phyloP scores from a whole-genome alignment of 257 asterid genomes.

The Solanum pinnatisectum region DNA sequence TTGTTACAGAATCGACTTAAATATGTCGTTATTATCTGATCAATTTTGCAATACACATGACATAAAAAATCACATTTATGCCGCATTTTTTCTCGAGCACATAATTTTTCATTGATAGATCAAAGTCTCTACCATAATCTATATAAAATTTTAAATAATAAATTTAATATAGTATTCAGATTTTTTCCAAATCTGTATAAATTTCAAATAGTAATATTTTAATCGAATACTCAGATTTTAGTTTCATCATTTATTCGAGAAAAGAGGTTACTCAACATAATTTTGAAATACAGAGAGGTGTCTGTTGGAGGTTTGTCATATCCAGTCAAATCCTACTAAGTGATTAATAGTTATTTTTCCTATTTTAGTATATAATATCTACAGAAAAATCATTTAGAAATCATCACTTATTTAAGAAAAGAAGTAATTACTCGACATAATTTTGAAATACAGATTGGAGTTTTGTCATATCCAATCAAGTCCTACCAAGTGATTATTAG shows the following conservation, averaged over 20 bases:
- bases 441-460: background rate
- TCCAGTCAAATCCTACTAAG: background rate
- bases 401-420: background rate
- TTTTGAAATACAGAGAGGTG: background rate
- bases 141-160: no score
- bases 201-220: background rate
- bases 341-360: background rate
- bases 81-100: no score
- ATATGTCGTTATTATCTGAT: no score
- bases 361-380: background rate
- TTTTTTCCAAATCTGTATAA: no score
- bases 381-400: background rate
- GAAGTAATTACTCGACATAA: background rate
- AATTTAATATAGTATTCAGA: no score
- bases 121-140: no score
- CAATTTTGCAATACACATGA: background rate
- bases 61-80: background rate
- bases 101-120: no score
- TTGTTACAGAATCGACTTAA: no score
- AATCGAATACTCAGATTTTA: background rate
- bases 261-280: background rate
- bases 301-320: background rate
- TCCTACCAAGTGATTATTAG: background rate
- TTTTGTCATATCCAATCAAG: background rate
- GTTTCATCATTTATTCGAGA: background rate